Evolutionary conservation across 345 rosid species (phyloP), one percentile per base, ranked within the genome.

Genomic region (Camelina hispida): DNA sequence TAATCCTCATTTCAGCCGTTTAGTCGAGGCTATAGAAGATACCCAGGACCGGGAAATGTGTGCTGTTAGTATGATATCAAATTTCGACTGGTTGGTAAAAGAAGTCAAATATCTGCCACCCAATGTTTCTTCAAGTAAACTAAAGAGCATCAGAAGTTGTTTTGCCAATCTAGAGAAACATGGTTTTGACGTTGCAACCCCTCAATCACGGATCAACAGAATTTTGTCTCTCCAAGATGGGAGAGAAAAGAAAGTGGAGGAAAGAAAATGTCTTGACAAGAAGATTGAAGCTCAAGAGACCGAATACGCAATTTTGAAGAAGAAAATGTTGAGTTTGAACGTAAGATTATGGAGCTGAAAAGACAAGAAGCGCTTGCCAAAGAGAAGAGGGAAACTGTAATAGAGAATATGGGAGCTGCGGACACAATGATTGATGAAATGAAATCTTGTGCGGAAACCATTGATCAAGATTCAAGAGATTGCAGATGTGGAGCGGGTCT

Each of bases 31-130:
- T n/a, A 84, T 69, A 70, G 89, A 85, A 71, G 83, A 80, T 74
- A 55, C 73, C 69, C 90, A 90, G 2, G 97, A 91, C 71, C 89
- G 91, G 2, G 97, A 91, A 84, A 90, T 89, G 66, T 56, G 83
- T 4, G 95, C 95, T 17, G 72, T 91, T 67, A 89, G 95, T 20
- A 71, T 85, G 58, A 86, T 86, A 90, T 87, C 85, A 23, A 86
- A 81, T 4, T 91, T 82, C 63, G 76, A 90, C 1, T 60, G 74
- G 63, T 78, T 89, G 79, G 75, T 84, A 8, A 84, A 89, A n/a
- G 86, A 87, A 84, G 81, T 86, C 13, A 63, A 64, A 47, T 28
- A 12, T 17, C 61, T 77, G 55, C 69, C 70, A 12, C 64, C 71
- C 14, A 79, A 81, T 65, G 82, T 73, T 71, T 63, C 86, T 2